A percentile compares a stretch with the other conserved stretches of the same genome.
phyloP scores from a whole-genome alignment of 495 filamentous ascomycete genomes.

The Terfezia boudieri region DNA sequence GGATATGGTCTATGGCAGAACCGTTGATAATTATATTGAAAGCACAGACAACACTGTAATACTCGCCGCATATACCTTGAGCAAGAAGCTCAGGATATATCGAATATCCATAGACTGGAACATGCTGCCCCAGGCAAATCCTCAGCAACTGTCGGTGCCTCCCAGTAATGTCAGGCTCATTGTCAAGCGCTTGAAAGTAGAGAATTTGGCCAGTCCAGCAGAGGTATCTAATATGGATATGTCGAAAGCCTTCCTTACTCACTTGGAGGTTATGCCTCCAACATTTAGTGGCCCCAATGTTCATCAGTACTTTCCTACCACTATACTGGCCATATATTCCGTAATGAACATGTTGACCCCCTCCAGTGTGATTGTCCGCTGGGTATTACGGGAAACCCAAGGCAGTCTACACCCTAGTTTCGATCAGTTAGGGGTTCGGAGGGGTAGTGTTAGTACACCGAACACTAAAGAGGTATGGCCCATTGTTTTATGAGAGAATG shows the following conservation, averaged over 20 bases:
- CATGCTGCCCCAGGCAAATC: conserved; percentile 3
- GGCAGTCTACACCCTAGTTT: conserved; percentile 14
- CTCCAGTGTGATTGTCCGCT: conserved; percentile 14
- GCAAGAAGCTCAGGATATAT: conserved; percentile 16
- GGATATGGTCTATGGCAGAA: neutral
- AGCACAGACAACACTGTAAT: conserved; percentile 9
- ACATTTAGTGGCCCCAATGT: conserved; percentile 5
- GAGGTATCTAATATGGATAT: conserved; percentile 10
- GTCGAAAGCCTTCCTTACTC: conserved; percentile 10
- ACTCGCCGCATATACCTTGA: conserved; percentile 16
- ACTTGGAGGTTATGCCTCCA: conserved; percentile 15
- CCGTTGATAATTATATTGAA: neutral
- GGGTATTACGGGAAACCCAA: conserved; percentile 12
- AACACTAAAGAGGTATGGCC: conserved; percentile 5
- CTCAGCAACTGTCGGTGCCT: conserved; percentile 2
- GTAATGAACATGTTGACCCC: conserved; percentile 3
- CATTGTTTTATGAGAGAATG: neutral
- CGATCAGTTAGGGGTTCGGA: conserved; percentile 14
- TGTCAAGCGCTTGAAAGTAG: conserved; percentile 14
- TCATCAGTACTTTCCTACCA: conserved; percentile 2
- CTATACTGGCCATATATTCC: conserved; percentile 15
- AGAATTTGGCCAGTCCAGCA: conserved; percentile 10
- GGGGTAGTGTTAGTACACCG: conserved; percentile 11
- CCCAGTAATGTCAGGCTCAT: conserved; percentile 8
- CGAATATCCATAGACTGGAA: conserved; percentile 16